Base-by-base conservation (phyloP, 108 stramenopile species). In the Cyclostephanos invisitatus region DNA sequence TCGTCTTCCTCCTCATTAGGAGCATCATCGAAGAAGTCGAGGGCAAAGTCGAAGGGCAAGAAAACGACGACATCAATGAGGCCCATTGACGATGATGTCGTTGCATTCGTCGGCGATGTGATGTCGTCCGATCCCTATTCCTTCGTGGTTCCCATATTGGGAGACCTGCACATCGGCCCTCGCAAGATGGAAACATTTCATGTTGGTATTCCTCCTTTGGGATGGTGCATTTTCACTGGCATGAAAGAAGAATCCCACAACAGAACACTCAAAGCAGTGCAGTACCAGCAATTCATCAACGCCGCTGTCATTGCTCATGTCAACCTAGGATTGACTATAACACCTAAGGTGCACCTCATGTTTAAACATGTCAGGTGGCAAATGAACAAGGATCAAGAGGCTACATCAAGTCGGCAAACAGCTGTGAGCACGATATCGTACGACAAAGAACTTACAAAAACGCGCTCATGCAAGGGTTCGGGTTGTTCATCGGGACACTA, bases 251-350 rank as follows among this genome's bases (percentile, higher is more conserved):
- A 78, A 72, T 69, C 82, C 82, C 32, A 77, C 74, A 68, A 76
- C 77, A 51, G 72, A 76, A 12, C 67, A 83, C 53, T 73, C 77
- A 72, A 64, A 50, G 42, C 76, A 83, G 18, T 83, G 42, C 76
- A 83, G 18, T 83, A 83, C 48, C 69, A 77, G 75, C 73, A 68
- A 25, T 54, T 54, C 25, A 27, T 54, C 25, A 15, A 24, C 25
- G 53, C 53, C 11, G 60, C 60, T 61, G 60, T 61, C 1, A 15
- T 11, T 0, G 32, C 7, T 7, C 60, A 61, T 61, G 12, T 38
- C 36, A 25, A 38, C 24, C 7, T 29, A 38, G 60, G 60, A 35
- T 61, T 35, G 32, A 44, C 37, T 2, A 22, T 63, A 40, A 63
- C 62, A 17, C 62, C 32, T n/a, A 63, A 63, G 40, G 62, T 63